Percentiles rank a stretch among this genome's conserved stretches.
Evolutionary conservation across 2,329 filamentous ascomycete species (phyloP).

Genomic region (Immersiporthe knoxdaviesiana): DNA sequence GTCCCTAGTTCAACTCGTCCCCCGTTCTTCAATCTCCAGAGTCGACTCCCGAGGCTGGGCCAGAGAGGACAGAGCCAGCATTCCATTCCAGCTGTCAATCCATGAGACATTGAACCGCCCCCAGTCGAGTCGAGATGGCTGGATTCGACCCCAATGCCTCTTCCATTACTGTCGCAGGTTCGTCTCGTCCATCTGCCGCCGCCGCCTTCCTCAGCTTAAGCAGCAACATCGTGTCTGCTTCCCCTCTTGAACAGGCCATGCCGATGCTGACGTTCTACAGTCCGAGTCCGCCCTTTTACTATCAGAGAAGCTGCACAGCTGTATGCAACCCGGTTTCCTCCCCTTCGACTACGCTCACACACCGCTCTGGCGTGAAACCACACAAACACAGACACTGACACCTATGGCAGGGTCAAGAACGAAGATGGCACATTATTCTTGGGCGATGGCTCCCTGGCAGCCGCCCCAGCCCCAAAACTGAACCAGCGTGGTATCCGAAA

Average conservation of each 20-base stretch:
- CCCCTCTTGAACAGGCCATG: background rate
- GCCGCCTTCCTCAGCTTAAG: background rate
- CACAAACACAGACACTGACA: conserved; percentile 12
- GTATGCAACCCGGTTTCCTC: conserved; percentile 47
- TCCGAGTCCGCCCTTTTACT: conserved; percentile 72
- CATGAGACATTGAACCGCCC: conserved; percentile 23
- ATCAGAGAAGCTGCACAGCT: conserved; percentile 96
- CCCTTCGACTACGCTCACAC: background rate
- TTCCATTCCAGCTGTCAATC: conserved; percentile 15
- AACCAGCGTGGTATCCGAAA: conserved; percentile 84
- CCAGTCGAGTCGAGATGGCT: conserved; percentile 36
- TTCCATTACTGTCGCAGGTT: conserved; percentile 64
- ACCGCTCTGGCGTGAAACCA: background rate
- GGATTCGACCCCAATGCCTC: conserved; percentile 52
- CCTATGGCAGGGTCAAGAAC: conserved; percentile 54
- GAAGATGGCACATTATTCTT: conserved; percentile 91
- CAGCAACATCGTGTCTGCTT: background rate
- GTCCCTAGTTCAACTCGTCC: conserved; percentile 5
- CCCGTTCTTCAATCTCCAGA: conserved; percentile 7
- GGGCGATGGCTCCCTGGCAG: conserved; percentile 95
- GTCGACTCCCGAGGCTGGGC: conserved; percentile 2
- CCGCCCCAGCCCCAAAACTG: conserved; percentile 80
- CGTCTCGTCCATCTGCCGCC: conserved; percentile 28
- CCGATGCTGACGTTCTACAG: conserved; percentile 45
- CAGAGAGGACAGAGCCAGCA: background rate